Conservation (phyloP, 1,284 basidiomycete species). For the Xerocomus nothofagi region DNA sequence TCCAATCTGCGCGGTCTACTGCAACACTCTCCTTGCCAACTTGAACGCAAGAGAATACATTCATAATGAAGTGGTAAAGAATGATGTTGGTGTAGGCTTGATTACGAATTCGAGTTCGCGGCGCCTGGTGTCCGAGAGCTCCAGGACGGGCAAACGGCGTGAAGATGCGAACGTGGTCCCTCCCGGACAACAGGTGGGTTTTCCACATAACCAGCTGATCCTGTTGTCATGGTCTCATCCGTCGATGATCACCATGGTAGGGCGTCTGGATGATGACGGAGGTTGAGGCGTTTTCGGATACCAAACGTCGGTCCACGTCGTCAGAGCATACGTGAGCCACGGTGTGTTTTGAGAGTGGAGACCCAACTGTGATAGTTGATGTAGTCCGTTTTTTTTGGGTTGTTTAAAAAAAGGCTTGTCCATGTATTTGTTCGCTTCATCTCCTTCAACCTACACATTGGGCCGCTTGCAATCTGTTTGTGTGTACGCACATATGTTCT, state of each 20-base stretch:
- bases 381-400: no score
- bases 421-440: no score
- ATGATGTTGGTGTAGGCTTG: background rate
- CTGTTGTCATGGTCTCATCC: background rate
- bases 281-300: background rate
- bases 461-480: no score
- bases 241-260: background rate
- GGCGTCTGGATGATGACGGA: background rate
- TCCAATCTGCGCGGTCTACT: constrained; percentile 19
- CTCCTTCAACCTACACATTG: no score
- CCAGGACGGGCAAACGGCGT: background rate
- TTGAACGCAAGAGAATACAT: constrained; percentile 18
- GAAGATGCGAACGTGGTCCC: background rate
- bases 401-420: no score
- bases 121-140: fast-evolving
- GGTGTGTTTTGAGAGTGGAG: no score
- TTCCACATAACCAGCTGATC: no score
- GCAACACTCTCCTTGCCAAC: constrained; percentile 17
- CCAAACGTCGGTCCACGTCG: background rate
- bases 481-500: no score
- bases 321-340: background rate
- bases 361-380: no score
- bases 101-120: background rate
- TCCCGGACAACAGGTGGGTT: background rate
- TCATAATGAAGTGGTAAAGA: background rate